A percentile compares a stretch with the other conserved stretches of the same genome.
Evolutionary conservation across 306 rosid genomes (phyloP).

Genomic region (Adenanthera pavonina): DNA sequence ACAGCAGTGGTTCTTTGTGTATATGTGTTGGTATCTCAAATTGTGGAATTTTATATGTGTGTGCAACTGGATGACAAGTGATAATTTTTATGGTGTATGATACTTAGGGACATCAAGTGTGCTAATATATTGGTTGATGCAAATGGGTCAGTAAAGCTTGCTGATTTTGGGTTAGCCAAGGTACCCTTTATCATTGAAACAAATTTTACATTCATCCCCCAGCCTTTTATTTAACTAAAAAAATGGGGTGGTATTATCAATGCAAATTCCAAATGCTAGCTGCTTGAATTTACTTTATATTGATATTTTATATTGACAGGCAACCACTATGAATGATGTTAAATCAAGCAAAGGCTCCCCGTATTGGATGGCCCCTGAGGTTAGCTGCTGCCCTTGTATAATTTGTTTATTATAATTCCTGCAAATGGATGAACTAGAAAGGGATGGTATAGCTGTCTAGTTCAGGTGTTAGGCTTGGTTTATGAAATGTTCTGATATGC

Average conservation of each 20-base stretch:
- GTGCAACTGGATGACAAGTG: background rate
- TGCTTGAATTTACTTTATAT: background rate
- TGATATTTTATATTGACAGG: conserved; percentile 40
- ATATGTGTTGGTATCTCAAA: background rate
- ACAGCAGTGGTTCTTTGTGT: background rate
- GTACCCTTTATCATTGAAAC: conserved; percentile 33
- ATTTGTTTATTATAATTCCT: conserved; percentile 18
- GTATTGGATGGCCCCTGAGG: conserved; percentile 72
- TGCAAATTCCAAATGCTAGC: conserved; percentile 25
- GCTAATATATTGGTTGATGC: conserved; percentile 60
- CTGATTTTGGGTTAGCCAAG: conserved; percentile 67
- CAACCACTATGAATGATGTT: conserved; percentile 54
- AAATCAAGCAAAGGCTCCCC: conserved; percentile 63
- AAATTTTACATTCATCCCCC: background rate
- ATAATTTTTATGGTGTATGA: background rate
- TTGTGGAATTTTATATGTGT: background rate
- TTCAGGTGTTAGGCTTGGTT: background rate
- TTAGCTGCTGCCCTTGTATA: conserved; percentile 25
- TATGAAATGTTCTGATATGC: conserved; percentile 4
- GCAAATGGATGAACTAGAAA: conserved; percentile 28
- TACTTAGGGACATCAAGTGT: conserved; percentile 57
- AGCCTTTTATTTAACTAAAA: background rate
- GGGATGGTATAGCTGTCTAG: conserved; percentile 13
- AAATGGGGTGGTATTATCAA: background rate
- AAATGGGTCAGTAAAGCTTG: conserved; percentile 59